phyloP scores from a whole-genome alignment of 2,329 filamentous ascomycete genomes.

The Fusarium mexicanum region DNA sequence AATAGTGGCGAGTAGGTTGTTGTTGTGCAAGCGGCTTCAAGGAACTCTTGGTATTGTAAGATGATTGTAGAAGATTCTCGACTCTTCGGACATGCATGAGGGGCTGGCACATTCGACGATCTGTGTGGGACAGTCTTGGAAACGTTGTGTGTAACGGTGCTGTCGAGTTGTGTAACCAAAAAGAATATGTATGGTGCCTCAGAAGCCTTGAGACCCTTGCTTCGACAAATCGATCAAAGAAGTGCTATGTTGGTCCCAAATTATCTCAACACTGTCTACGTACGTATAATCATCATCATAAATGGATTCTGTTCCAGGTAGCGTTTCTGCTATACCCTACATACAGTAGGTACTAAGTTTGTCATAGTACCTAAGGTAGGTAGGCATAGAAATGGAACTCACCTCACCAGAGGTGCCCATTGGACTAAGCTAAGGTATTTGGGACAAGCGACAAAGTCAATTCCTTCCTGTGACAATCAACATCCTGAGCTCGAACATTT shows the following conservation, averaged over 20 bases:
- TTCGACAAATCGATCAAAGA: not conserved
- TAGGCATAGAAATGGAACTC: not conserved
- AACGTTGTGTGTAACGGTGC: constrained; percentile 3
- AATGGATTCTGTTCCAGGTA: not conserved
- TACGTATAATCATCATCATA: not conserved
- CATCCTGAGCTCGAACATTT: not conserved
- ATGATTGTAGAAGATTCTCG: constrained; percentile 29
- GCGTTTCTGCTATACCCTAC: not conserved
- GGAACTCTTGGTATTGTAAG: not conserved
- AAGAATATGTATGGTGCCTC: not conserved
- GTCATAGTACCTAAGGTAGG: not conserved
- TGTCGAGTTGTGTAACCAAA: not conserved
- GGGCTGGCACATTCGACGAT: constrained; percentile 8
- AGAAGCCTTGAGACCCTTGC: not conserved
- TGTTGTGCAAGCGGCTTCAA: not conserved
- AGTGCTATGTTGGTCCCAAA: not conserved
- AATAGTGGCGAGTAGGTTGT: not conserved
- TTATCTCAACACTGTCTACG: not conserved
- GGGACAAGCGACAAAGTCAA: not conserved
- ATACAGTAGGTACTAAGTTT: not conserved
- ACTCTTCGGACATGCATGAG: constrained; percentile 7
- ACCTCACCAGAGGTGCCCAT: not conserved
- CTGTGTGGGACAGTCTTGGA: constrained; percentile 6
- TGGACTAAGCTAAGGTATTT: not conserved
- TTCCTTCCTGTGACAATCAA: not conserved